phyloP scores from a whole-genome alignment of 352 stramenopile species.

The Pythium grandisporangium region DNA sequence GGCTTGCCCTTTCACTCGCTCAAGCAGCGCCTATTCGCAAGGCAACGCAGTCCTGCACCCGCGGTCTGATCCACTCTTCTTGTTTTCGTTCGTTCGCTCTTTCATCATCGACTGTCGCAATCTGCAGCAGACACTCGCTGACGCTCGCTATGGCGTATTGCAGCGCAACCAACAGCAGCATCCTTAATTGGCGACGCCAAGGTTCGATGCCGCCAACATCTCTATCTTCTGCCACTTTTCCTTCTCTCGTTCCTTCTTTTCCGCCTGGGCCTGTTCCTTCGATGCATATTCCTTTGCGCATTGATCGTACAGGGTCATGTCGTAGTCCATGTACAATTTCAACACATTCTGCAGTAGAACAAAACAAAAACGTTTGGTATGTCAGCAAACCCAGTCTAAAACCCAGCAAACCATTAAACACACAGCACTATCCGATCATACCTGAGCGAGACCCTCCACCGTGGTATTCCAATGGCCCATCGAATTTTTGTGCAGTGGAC shows the following conservation, averaged over 20 bases:
- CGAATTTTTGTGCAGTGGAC: slow-evolving; percentile 77
- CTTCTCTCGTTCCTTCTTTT: slow-evolving; percentile 71
- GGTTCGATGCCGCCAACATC: slow-evolving; percentile 74
- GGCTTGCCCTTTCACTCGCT: no score
- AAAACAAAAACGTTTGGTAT: background rate
- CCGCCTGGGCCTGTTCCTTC: slow-evolving; percentile 58
- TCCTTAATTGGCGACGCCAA: slow-evolving; percentile 19
- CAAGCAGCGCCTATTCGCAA: no score
- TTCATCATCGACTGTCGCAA: no score
- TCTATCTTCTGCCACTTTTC: slow-evolving; percentile 94
- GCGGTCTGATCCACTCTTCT: no score
- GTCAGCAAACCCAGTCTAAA: no score
- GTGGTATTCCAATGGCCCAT: slow-evolving; percentile 95
- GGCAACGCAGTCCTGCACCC: no score
- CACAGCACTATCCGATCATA: slow-evolving; percentile 2
- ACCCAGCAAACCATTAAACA: no score
- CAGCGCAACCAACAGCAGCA: slow-evolving; percentile 5
- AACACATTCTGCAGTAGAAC: slow-evolving; percentile 46
- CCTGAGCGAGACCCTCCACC: slow-evolving; percentile 87
- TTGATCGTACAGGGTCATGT: slow-evolving; percentile 91
- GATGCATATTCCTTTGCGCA: slow-evolving; percentile 81
- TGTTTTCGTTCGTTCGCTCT: no score
- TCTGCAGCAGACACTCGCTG: slow-evolving; percentile 16
- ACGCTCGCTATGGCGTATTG: slow-evolving; percentile 11
- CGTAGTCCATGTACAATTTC: slow-evolving; percentile 84